Conservation (phyloP, 1,284 basidiomycete species). For the Tilletia horrida region DNA sequence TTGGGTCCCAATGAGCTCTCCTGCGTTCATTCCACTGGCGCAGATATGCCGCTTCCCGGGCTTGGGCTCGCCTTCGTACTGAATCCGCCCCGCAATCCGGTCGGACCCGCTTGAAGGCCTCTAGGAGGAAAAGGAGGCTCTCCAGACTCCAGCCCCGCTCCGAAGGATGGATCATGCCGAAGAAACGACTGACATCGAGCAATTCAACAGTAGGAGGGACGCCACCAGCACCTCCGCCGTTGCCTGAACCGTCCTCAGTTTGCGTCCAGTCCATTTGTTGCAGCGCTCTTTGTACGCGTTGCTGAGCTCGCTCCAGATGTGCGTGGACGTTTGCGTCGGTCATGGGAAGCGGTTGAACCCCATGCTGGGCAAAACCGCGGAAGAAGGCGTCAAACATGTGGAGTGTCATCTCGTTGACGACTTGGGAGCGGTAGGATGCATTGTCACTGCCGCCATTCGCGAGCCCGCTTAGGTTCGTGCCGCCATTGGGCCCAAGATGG, state of each 20-base stretch:
- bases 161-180: background rate
- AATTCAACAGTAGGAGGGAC: background rate
- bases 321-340: background rate
- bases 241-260: too few relatives aligned
- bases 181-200: background rate
- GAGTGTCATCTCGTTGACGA: slow-evolving; percentile 6
- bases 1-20: background rate
- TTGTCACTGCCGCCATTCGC: too few relatives aligned
- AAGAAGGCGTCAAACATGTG: slow-evolving; percentile 13
- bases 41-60: slow-evolving; percentile 8
- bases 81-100: slow-evolving; percentile 5
- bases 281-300: background rate
- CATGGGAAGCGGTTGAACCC: background rate
- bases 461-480: too few relatives aligned
- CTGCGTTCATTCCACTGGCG: background rate
- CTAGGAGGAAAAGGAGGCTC: slow-evolving; percentile 6
- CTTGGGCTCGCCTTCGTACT: background rate
- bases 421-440: background rate
- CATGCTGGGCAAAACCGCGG: background rate
- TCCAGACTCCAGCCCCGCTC: slow-evolving; percentile 3
- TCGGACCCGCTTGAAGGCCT: slow-evolving; percentile 3
- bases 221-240: too few relatives aligned
- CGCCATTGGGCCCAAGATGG: too few relatives aligned
- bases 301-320: background rate
- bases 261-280: too few relatives aligned